phyloP scores from a whole-genome alignment of 306 rosid genomes.

The Prosopis cineraria region DNA sequence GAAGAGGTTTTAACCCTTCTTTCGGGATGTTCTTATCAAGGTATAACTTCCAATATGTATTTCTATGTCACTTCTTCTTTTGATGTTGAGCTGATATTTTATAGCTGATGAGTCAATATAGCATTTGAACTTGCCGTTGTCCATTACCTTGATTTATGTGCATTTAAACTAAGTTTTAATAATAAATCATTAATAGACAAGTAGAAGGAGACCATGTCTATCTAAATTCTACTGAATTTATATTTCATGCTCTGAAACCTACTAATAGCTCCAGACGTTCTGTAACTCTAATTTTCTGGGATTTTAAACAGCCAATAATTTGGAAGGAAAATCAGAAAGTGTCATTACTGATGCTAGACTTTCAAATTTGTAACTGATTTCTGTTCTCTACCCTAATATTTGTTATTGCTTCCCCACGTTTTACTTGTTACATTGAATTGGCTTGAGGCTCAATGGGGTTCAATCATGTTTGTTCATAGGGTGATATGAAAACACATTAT shows the following conservation, averaged over 20 bases:
- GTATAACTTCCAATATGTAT: constrained; percentile 31
- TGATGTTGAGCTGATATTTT: neutral
- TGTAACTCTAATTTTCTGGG: neutral
- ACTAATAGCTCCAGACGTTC: neutral
- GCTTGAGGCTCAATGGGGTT: neutral
- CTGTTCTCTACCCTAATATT: neutral
- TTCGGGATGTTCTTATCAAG: constrained; percentile 87
- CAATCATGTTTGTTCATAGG: neutral
- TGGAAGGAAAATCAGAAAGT: neutral
- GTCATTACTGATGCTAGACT: neutral
- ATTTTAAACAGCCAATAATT: neutral
- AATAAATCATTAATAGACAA: neutral
- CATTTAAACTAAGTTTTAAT: neutral
- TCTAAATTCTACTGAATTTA: neutral
- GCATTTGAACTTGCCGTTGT: constrained; percentile 4
- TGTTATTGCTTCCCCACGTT: neutral
- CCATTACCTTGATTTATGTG: constrained; percentile 10
- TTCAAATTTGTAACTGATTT: neutral
- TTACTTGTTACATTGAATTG: neutral
- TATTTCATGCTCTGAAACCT: neutral
- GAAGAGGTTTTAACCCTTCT: constrained; percentile 83
- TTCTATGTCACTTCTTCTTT: neutral
- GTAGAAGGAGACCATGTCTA: neutral
- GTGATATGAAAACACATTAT: neutral
- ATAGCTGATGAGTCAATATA: neutral